A percentile compares a stretch with the other conserved stretches of the same genome.
These are phyloP conservation scores for Actinomucor elegans DNA, from an alignment of 371 early-diverging fungal genomes.

Conservation along the genomic window DNA sequence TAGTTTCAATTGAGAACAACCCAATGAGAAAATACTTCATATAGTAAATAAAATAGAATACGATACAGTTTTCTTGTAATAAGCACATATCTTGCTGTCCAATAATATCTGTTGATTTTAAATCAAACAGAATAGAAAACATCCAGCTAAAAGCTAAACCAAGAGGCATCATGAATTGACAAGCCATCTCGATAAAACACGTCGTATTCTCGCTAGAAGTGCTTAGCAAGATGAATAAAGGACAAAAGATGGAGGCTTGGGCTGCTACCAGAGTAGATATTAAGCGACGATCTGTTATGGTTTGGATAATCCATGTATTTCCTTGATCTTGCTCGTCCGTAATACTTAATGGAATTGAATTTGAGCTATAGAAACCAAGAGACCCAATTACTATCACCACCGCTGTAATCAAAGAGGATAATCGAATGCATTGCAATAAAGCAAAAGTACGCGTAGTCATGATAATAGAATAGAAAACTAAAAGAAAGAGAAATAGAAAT, in stretches of 20 bases:
- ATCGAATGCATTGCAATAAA: constrained; percentile 20
- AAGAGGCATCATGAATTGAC: constrained; percentile 40
- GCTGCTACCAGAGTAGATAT: constrained; percentile 35
- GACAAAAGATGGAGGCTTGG: constrained; percentile 34
- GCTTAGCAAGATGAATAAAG: constrained; percentile 18
- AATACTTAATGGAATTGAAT: constrained; percentile 13
- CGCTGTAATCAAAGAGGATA: constrained; percentile 24
- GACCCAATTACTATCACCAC: constrained; percentile 29
- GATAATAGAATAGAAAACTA: background rate
- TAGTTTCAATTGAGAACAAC: constrained; percentile 29
- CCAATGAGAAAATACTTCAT: constrained; percentile 32
- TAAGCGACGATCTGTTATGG: constrained; percentile 27
- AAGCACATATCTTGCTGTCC: constrained; percentile 13
- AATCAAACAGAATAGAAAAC: constrained; percentile 42
- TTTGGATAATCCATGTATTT: constrained; percentile 18
- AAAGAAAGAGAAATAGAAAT: background rate
- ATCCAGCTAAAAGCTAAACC: constrained; percentile 48
- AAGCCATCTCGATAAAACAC: constrained; percentile 12
- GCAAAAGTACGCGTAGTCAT: background rate
- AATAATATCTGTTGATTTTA: constrained; percentile 22
- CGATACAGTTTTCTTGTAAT: constrained; percentile 6
- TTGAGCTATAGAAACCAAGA: constrained; percentile 27
- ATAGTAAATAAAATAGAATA: constrained; percentile 23
- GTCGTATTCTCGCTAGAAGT: background rate
- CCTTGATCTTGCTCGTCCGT: background rate